Evolutionary conservation across 768 basidiomycete genomes (phyloP).

Genomic region (Pilatotrama ljubarskyi): DNA sequence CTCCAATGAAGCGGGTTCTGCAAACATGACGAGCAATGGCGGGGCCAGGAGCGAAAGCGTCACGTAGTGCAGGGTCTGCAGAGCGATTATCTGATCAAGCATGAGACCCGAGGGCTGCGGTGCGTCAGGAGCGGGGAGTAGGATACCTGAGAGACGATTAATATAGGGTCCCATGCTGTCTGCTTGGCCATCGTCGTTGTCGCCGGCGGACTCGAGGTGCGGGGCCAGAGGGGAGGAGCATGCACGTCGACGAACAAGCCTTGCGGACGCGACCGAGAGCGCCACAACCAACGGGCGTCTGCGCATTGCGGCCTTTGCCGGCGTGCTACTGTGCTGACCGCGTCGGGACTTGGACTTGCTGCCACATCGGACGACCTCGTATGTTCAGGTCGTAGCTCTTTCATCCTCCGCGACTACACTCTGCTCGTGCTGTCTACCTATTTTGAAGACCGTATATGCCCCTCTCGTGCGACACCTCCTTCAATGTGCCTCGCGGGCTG

Average conservation of each 20-base stretch:
- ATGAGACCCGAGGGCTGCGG: not conserved
- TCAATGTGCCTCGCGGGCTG: not conserved
- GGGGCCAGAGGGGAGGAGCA: not conserved
- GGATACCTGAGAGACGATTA: conserved; percentile 87
- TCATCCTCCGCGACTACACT: no score
- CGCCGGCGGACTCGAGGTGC: not conserved
- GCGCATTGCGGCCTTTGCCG: no score
- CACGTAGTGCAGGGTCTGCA: conserved; percentile 94
- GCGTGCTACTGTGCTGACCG: no score
- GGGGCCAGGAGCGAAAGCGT: conserved; percentile 83
- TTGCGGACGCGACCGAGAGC: no score
- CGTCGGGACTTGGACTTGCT: no score
- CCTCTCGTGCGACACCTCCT: not conserved
- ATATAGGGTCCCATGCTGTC: conserved; percentile 84
- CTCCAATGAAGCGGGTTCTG: conserved; percentile 64
- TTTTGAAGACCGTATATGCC: no score
- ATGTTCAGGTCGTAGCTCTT: no score
- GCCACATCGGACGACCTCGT: no score
- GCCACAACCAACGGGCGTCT: no score
- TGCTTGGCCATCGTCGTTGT: conserved; percentile 35
- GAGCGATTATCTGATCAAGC: conserved; percentile 73
- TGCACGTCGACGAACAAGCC: not conserved
- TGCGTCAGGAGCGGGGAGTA: conserved; percentile 18
- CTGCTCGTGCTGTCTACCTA: no score
- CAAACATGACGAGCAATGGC: conserved; percentile 72